Conservation (phyloP, 1,284 basidiomycete species). For the Cryptococcus sp. region DNA sequence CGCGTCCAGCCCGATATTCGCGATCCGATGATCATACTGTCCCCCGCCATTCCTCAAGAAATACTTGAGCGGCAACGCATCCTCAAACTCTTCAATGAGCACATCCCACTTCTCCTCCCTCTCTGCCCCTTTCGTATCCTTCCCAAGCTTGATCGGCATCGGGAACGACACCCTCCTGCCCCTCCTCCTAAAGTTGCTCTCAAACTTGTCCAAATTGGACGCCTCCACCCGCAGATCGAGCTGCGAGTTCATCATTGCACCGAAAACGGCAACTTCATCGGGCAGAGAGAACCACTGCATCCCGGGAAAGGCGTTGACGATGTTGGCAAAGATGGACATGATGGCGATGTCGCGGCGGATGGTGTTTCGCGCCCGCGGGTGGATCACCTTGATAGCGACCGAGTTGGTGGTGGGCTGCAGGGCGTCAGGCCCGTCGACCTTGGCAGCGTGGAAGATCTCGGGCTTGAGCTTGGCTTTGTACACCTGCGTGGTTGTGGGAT, state of each 20-base stretch:
- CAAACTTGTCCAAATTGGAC: conserved; percentile 80
- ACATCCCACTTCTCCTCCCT: conserved; percentile 58
- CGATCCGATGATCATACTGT: conserved; percentile 83
- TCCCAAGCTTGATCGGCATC: conserved; percentile 60
- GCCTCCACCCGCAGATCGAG: conserved; percentile 89
- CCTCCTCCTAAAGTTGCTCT: conserved; percentile 72
- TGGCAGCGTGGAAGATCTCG: conserved; percentile 12
- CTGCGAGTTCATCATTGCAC: conserved; percentile 96
- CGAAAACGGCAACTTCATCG: conserved; percentile 92
- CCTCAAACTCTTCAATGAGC: conserved; percentile 88
- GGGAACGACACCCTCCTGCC: conserved; percentile 86
- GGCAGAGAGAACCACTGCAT: conserved; percentile 96
- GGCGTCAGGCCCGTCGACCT: conserved; percentile 45
- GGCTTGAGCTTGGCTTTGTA: conserved; percentile 28
- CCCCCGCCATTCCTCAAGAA: conserved; percentile 89
- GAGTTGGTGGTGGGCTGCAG: conserved; percentile 52
- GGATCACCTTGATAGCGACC: conserved; percentile 94
- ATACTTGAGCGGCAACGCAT: conserved; percentile 83
- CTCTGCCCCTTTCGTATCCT: conserved; percentile 10
- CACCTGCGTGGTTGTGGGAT: conserved; percentile 49
- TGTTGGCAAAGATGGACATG: conserved; percentile 82
- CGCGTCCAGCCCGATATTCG: conserved; percentile 89
- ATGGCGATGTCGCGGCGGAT: conserved; percentile 88
- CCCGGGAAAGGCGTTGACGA: conserved; percentile 78
- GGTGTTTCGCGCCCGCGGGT: conserved; percentile 75